Percentiles rank a stretch among this genome's conserved stretches.
phyloP scores from a whole-genome alignment of 1,284 basidiomycete species.

The Ganoderma leucocontextum region DNA sequence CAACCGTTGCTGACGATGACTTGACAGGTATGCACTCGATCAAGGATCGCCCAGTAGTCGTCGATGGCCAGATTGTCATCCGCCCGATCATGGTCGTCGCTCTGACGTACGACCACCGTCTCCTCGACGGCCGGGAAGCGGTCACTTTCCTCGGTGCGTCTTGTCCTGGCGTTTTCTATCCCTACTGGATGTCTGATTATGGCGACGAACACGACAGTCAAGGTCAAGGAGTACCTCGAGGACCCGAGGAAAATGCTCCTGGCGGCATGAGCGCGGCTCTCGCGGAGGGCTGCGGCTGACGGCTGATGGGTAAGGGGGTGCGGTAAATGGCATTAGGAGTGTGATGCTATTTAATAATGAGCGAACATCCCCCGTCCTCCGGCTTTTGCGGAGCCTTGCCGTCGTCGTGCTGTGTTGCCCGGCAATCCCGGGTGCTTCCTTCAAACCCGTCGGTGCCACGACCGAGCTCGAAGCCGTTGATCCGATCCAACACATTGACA shows the following conservation, averaged over 20 bases:
- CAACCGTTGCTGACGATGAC: conserved; percentile 12
- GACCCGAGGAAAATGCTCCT: conserved; percentile 74
- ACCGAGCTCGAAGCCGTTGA: neutral
- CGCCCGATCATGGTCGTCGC: conserved; percentile 97
- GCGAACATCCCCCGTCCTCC: neutral
- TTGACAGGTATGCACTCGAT: conserved; percentile 90
- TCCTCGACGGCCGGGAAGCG: conserved; percentile 96
- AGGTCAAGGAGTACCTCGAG: conserved; percentile 76
- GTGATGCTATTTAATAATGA: neutral
- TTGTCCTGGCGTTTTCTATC: conserved; percentile 10
- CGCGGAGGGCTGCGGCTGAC: neutral
- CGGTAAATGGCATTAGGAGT: neutral
- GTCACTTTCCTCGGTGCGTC: conserved; percentile 95
- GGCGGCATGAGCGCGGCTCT: conserved; percentile 24
- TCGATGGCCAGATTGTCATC: conserved; percentile 94
- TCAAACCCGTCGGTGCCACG: no score
- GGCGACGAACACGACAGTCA: conserved; percentile 51
- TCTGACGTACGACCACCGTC: conserved; percentile 95
- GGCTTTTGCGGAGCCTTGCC: neutral
- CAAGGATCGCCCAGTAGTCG: conserved; percentile 94
- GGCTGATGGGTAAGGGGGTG: neutral
- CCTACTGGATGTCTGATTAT: neutral
- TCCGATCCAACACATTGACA: neutral
- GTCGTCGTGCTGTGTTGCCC: neutral
- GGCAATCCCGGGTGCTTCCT: neutral